phyloP scores from a whole-genome alignment of 371 early-diverging fungal species.

The Mucor sp. region DNA sequence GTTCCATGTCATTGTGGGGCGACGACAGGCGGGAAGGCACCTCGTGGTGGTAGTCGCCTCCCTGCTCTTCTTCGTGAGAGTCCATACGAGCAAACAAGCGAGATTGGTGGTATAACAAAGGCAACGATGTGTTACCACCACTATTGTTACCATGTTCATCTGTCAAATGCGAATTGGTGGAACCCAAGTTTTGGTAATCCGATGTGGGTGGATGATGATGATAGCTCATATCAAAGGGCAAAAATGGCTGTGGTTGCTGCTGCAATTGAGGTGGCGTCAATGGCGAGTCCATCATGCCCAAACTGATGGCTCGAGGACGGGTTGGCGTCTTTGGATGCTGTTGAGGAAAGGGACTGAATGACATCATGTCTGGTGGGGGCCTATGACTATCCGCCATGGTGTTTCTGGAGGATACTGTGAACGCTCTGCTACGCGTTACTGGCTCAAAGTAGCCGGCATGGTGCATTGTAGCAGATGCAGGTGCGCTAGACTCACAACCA shows the following conservation, averaged over 20 bases:
- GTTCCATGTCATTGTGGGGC: background rate
- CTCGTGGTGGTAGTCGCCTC: background rate
- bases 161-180: conserved; percentile 8
- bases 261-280: conserved; percentile 7
- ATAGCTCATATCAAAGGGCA: conserved; percentile 1
- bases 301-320: conserved; percentile 48
- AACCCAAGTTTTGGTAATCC: conserved; percentile 5
- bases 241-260: conserved; percentile 5
- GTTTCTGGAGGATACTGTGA: conserved; percentile 23
- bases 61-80: conserved; percentile 2
- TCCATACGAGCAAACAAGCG: conserved; percentile 6
- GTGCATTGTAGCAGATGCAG: background rate
- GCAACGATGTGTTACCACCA: background rate
- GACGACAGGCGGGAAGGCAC: conserved; percentile 24
- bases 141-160: background rate
- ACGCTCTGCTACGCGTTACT: conserved; percentile 13
- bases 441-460: conserved; percentile 12
- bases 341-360: conserved; percentile 24
- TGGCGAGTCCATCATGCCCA: conserved; percentile 45
- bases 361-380: conserved; percentile 1
- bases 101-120: conserved; percentile 1
- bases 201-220: background rate
- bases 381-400: background rate
- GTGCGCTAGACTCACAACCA: background rate
- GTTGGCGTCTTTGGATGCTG: conserved; percentile 13